These are phyloP conservation scores for Cryptococcus neoformans DNA, from an alignment of 1,284 basidiomycete species.

Conservation along the genomic window DNA sequence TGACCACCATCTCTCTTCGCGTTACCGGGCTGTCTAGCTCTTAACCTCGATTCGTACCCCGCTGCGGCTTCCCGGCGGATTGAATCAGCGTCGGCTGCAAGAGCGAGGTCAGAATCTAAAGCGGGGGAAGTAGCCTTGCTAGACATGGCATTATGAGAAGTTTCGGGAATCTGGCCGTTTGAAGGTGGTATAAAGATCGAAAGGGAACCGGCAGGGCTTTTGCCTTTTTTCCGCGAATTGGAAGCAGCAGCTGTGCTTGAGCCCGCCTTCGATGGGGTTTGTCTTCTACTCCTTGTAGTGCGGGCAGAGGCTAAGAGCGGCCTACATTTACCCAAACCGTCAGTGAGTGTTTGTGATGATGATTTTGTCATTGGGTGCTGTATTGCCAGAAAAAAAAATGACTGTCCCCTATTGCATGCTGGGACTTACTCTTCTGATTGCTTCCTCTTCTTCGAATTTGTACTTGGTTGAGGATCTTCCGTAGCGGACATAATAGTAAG, in stretches of 20 bases:
- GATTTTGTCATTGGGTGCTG: too few relatives aligned
- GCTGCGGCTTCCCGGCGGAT: constrained; percentile 29
- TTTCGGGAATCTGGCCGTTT: constrained; percentile 20
- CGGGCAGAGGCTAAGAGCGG: not conserved
- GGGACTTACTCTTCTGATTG: not conserved
- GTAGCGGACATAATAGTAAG: not conserved
- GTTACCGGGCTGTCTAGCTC: constrained; percentile 17
- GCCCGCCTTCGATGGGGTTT: not conserved
- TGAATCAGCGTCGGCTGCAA: constrained; percentile 17
- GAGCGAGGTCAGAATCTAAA: not conserved
- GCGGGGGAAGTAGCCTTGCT: not conserved
- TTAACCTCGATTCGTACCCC: constrained; percentile 17
- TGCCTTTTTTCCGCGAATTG: not conserved
- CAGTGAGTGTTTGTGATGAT: too few relatives aligned
- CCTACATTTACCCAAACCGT: too few relatives aligned
- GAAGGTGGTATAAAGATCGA: constrained; percentile 30
- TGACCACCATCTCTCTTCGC: constrained; percentile 19
- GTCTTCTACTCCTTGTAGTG: not conserved
- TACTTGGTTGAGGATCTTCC: not conserved
- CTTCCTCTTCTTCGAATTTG: not conserved
- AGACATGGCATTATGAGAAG: constrained; percentile 14
- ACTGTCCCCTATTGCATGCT: not conserved
- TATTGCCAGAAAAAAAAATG: too few relatives aligned
- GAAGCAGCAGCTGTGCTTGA: not conserved
- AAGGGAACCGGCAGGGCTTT: constrained; percentile 10